A percentile compares a stretch with the other conserved stretches of the same genome.
phyloP scores from a whole-genome alignment of 2,329 filamentous ascomycete genomes.

The Pseudogymnoascus sp. region DNA sequence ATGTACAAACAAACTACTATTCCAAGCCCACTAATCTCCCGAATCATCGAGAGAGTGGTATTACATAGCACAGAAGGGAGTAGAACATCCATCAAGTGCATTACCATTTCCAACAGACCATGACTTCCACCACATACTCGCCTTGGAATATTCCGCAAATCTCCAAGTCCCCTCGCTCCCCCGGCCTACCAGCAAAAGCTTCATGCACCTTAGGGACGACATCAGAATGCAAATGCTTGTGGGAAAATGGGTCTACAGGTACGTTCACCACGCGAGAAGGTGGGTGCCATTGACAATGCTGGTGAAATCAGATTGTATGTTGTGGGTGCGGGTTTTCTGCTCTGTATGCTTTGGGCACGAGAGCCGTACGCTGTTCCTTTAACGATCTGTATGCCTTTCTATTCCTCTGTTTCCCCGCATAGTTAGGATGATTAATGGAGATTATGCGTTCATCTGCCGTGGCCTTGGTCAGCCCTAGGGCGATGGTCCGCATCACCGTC shows the following conservation, averaged over 20 bases:
- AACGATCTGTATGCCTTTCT: too few relatives aligned
- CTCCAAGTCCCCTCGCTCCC: neutral
- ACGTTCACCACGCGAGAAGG: constrained; percentile 61
- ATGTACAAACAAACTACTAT: neutral
- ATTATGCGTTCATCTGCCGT: too few relatives aligned
- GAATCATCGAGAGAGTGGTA: neutral
- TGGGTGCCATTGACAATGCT: constrained; percentile 66
- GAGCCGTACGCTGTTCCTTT: too few relatives aligned
- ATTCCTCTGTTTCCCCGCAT: too few relatives aligned
- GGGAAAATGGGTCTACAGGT: constrained; percentile 69
- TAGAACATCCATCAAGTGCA: neutral
- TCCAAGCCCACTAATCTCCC: neutral
- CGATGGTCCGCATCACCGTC: too few relatives aligned
- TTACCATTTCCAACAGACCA: neutral
- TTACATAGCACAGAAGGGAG: neutral
- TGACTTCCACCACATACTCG: constrained; percentile 59
- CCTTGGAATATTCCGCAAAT: constrained; percentile 48
- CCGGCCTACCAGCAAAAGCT: too few relatives aligned
- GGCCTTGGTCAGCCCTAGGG: too few relatives aligned
- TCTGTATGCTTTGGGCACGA: too few relatives aligned
- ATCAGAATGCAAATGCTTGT: constrained; percentile 60
- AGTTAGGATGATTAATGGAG: too few relatives aligned
- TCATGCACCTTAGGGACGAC: constrained; percentile 53
- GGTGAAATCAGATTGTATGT: constrained; percentile 36
- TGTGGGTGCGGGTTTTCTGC: too few relatives aligned